Base-by-base conservation (phyloP, 345 rosid genomes). In the Rhodamnia rubescens region DNA sequence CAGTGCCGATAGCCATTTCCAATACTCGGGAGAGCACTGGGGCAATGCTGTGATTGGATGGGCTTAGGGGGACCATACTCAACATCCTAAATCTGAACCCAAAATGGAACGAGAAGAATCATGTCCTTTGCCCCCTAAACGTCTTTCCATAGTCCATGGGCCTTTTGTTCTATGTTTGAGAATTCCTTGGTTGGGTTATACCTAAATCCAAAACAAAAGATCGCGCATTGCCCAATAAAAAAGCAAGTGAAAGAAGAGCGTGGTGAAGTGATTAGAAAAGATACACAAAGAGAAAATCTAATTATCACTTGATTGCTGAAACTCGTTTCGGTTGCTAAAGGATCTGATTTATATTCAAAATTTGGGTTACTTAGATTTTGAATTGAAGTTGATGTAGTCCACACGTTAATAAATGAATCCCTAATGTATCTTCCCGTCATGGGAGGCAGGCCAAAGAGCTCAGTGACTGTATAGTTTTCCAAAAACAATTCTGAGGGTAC, bases 191-290 rank as follows among this genome's bases (percentile, higher is more conserved):
- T 5, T 58, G 5, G 21, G 42, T 29, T 61, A 20, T 27, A 29
- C 0, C 0, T 27, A 61, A 61, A 27, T 61, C 42, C 42, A 61
- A 6, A 15, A 2, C 0, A 0, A 61, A 20, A 61, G 74, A 29
- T 61, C 15, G 40, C 5, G 0, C 5, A 0, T 29, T 42, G 44
- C 44, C 44, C 44, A 42, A 4, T 42, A 42, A 42, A 42, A 61
- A 61, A 0, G 5, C 74, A 1, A 29, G 9, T 14, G 74, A 32
- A 61, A 61, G 40, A 61, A 61, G 27, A 61, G 32, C 36, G 36
- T 14, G 21, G 21, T 14, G 11, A 36, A 36, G 40, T 36, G 40
- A 36, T 36, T 36, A 36, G 40, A 36, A 36, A 2, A 36, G 40
- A 47, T 47, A 2, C 10, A 47, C 50, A 47, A 8, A 8, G 50